Evolutionary conservation across 176 grass and related monocot genomes (phyloP).

Genomic region (Lolium multiflorum): DNA sequence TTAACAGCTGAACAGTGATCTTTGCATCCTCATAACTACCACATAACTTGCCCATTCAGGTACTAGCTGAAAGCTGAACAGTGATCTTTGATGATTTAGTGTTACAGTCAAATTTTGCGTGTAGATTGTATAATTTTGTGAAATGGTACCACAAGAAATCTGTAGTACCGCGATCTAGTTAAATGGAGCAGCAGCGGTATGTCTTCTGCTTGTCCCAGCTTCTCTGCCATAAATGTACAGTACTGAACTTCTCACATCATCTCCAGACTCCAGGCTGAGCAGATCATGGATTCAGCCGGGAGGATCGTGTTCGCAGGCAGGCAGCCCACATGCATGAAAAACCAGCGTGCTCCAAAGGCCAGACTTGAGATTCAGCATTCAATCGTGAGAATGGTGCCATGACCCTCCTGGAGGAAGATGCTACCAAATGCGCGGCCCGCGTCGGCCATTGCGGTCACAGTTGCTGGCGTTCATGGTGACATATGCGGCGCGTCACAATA

Average conservation of each 20-base stretch:
- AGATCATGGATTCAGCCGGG: slow-evolving; percentile 15
- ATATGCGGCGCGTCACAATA: slow-evolving; percentile 14
- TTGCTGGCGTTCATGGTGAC: slow-evolving; percentile 35
- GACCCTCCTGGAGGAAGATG: slow-evolving; percentile 7
- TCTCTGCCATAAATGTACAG: slow-evolving; percentile 19
- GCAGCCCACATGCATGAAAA: not conserved
- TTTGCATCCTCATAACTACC: no score
- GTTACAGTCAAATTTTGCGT: no score
- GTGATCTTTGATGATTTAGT: not conserved
- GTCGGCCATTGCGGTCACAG: no score
- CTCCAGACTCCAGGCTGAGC: slow-evolving; percentile 27
- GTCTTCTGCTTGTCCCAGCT: not conserved
- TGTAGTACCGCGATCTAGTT: not conserved
- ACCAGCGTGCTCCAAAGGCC: not conserved
- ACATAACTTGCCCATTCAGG: no score
- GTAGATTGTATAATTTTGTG: not conserved
- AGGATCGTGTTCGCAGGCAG: slow-evolving; percentile 25
- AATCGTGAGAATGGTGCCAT: not conserved
- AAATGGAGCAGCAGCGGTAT: not conserved
- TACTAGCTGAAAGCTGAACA: no score
- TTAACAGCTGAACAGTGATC: not conserved
- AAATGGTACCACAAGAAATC: not conserved
- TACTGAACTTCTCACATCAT: not conserved
- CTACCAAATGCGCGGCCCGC: not conserved
- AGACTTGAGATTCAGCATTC: no score